Evolutionary conservation across 139 green algal species (phyloP), one percentile per base, ranked within the genome.

Genomic region (Auxenochlorella pyrenoidosa): DNA sequence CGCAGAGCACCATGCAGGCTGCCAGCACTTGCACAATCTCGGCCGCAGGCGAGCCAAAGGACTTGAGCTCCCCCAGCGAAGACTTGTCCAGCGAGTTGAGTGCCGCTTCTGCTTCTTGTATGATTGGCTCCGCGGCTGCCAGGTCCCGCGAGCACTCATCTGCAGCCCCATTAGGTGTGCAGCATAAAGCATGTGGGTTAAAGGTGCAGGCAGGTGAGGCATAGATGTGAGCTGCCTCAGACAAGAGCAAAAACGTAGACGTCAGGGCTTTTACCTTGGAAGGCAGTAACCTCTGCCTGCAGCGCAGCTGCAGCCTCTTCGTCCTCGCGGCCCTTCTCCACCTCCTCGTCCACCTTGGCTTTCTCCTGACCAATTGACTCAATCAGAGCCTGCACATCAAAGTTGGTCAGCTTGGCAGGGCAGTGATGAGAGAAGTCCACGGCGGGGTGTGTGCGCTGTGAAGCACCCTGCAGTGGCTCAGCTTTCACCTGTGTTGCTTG

Each of bases 81-180:
- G 78, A 91, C 90, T 98, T 98, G 92, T 98, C 95, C 30, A 99
- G 91, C 2, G 93, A 96, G 92, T 98, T 96, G 30, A 99, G 90
- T 5, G 97, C 97, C 0, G 95, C 96, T 86, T 97, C 93, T 6
- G 97, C 97, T 86, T 96, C 92, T 40, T 87, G 58, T 63, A 99
- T 98, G 84, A 98, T 89, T 22, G 97, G 97, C 92, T 98, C 95
- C 5, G 97, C 97, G 34, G 91, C 90, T 30, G 76, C 88, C 75
- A 97, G 86, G 59, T 98, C 95, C 1, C 59, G 84, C 26, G 91
- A 83, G 84, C 96, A 98, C 90, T 98, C 96, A 24, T 92, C 95
- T 63, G 54, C 54, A 63, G 54, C 16, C 16, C 15, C 10, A 63
- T n/a, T n/a, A 63, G 16, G 12, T 54, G 10, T 18, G 8, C 47